phyloP scores from a whole-genome alignment of 1,139 yeast genomes.

The Yamadazyma siamensis region DNA sequence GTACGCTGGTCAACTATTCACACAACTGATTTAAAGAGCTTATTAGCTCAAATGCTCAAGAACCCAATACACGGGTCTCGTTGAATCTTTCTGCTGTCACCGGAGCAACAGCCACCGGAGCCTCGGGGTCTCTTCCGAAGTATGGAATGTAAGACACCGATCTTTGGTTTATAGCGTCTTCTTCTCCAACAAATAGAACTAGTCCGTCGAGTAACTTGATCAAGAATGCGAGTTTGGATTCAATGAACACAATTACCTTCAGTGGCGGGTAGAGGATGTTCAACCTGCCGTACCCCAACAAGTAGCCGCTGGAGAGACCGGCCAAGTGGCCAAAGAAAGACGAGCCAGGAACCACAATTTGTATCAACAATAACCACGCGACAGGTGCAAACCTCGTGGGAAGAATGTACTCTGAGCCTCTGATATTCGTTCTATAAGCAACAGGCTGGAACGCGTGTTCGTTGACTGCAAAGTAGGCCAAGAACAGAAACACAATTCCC shows the following conservation, averaged over 20 bases:
- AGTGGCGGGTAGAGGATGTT: constrained; percentile 64
- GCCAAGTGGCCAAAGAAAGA: constrained; percentile 72
- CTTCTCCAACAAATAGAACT: constrained; percentile 55
- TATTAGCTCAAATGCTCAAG: too few relatives aligned
- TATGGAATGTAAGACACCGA: constrained; percentile 36
- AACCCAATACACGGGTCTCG: constrained; percentile 35
- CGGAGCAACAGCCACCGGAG: constrained; percentile 7
- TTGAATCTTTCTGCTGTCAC: constrained; percentile 13
- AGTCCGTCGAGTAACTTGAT: constrained; percentile 54
- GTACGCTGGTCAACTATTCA: too few relatives aligned
- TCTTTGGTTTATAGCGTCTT: constrained; percentile 47
- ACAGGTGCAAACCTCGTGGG: constrained; percentile 68
- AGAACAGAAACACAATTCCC: constrained; percentile 73
- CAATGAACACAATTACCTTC: constrained; percentile 63
- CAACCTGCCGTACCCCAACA: constrained; percentile 57
- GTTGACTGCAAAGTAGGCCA: constrained; percentile 60
- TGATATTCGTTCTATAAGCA: constrained; percentile 19
- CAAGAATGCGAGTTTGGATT: constrained; percentile 44
- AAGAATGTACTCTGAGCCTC: constrained; percentile 29
- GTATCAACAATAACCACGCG: constrained; percentile 46
- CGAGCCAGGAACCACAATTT: constrained; percentile 47
- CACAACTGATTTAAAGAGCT: too few relatives aligned
- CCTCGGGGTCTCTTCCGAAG: constrained; percentile 25
- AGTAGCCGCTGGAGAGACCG: constrained; percentile 39
- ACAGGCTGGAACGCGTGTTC: constrained; percentile 55